Conservation (phyloP, 371 early-diverging fungal species). For the Mucor lusitanicus region DNA sequence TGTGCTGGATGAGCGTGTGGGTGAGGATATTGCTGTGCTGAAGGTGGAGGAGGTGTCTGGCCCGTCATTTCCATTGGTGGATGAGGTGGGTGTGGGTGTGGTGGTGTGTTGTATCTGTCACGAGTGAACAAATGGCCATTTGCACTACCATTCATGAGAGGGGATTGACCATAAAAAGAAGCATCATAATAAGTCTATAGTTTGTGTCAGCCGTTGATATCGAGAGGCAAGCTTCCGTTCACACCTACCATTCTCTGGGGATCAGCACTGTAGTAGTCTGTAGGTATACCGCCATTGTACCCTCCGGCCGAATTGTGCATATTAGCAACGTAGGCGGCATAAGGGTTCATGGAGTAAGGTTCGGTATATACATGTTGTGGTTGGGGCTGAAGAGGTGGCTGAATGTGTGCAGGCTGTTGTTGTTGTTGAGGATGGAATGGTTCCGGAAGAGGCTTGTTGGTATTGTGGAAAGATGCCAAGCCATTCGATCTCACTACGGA, state of each 20-base stretch:
- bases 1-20: neutral
- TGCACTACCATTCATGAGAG: neutral
- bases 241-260: conserved; percentile 43
- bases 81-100: conserved; percentile 8
- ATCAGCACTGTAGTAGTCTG: conserved; percentile 17
- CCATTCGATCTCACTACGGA: neutral
- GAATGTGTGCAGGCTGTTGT: neutral
- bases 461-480: neutral
- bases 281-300: conserved; percentile 5
- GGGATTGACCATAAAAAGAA: conserved; percentile 18
- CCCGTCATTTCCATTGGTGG: conserved; percentile 1
- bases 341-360: neutral
- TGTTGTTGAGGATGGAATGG: conserved; percentile 1
- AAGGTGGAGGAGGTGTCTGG: neutral
- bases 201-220: neutral
- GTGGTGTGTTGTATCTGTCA: conserved; percentile 12
- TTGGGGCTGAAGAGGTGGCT: neutral
- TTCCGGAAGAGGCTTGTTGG: neutral
- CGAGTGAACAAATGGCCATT: conserved; percentile 6
- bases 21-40: neutral
- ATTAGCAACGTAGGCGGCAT: neutral
- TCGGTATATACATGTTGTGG: neutral
- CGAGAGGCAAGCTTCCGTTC: neutral
- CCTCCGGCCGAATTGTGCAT: neutral
- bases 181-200: conserved; percentile 26